Conservation (phyloP, 805 yeast species). For the Clavispora vitiphila region DNA sequence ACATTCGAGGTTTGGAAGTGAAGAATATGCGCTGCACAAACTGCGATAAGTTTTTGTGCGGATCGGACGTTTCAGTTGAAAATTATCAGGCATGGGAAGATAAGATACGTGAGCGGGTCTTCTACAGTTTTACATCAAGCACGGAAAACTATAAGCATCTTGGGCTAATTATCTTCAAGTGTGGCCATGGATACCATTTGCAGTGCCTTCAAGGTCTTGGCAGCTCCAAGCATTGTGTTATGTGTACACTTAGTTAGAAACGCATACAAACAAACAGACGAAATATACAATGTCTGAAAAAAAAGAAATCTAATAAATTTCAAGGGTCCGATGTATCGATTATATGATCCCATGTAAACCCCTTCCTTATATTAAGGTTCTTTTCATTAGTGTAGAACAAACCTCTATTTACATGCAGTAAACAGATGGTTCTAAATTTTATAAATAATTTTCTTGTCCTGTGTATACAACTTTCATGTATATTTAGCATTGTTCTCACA, state of each 20-base stretch:
- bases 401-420: not conserved
- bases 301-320: no score
- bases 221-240: conserved; percentile 12
- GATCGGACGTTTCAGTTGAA: conserved; percentile 46
- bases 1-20: conserved; percentile 56
- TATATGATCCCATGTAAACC: no score
- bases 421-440: not conserved
- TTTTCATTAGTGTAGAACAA: not conserved
- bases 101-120: conserved; percentile 15
- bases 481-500: not conserved
- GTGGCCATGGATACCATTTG: conserved; percentile 63
- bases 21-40: conserved; percentile 57
- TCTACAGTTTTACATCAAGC: not conserved
- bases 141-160: not conserved
- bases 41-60: conserved; percentile 74
- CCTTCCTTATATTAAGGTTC: no score
- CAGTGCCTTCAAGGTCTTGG: conserved; percentile 48
- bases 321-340: no score
- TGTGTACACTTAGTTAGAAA: conserved; percentile 5
- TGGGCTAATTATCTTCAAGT: conserved; percentile 49
- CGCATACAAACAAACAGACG: not conserved
- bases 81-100: conserved; percentile 57
- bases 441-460: not conserved
- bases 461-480: not conserved
- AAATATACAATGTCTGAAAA: not conserved